These are phyloP conservation scores for Fusarium mundagurra DNA, from an alignment of 2,329 filamentous ascomycete genomes.

Conservation along the genomic window DNA sequence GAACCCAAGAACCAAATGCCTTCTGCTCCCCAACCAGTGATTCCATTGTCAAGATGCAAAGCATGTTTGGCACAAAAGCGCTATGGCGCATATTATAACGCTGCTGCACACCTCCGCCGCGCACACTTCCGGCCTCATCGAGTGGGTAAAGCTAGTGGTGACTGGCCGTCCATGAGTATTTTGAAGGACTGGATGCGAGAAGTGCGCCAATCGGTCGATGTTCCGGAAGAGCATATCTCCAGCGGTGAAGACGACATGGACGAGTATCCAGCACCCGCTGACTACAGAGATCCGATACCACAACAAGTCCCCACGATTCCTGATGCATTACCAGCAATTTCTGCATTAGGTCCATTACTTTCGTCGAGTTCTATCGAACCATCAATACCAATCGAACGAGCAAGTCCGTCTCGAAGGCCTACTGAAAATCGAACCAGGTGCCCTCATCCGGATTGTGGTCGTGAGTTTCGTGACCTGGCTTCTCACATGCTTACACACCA, in stretches of 20 bases:
- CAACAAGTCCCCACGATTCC: constrained; percentile 22
- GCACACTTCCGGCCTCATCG: constrained; percentile 67
- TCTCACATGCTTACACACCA: constrained; percentile 98
- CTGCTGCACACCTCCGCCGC: constrained; percentile 65
- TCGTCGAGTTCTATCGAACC: constrained; percentile 36
- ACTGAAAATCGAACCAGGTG: constrained; percentile 60
- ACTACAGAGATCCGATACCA: constrained; percentile 21
- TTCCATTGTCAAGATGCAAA: constrained; percentile 65
- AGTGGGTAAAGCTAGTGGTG: constrained; percentile 65
- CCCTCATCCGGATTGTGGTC: constrained; percentile 67
- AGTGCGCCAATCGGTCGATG: constrained; percentile 62
- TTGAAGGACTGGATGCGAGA: constrained; percentile 71
- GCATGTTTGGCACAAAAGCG: constrained; percentile 66
- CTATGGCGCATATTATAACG: constrained; percentile 69
- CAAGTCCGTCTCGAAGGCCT: constrained; percentile 46
- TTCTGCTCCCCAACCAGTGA: constrained; percentile 57
- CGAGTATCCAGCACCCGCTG: constrained; percentile 46
- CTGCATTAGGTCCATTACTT: constrained; percentile 22
- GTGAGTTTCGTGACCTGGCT: constrained; percentile 72
- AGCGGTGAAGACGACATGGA: constrained; percentile 64
- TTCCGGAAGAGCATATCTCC: constrained; percentile 55
- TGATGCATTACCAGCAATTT: constrained; percentile 23
- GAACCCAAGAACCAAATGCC: constrained; percentile 55
- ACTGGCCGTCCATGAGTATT: constrained; percentile 67
- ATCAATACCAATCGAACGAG: constrained; percentile 40